Evolutionary conservation across 441 rosid genomes (phyloP), one percentile per base, ranked within the genome.

Genomic region (Bocquillonia castaneifolia): DNA sequence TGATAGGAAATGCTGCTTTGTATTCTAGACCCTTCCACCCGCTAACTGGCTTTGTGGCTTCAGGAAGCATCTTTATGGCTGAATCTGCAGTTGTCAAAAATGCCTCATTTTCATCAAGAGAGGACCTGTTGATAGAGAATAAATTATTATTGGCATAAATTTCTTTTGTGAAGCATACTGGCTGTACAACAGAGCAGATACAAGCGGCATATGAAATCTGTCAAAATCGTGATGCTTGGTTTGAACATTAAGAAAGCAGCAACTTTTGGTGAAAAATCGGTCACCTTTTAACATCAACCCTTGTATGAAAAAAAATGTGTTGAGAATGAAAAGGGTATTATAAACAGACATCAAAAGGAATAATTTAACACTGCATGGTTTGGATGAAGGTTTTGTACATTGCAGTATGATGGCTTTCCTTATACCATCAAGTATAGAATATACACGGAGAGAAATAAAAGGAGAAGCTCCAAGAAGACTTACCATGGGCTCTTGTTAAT

Each of bases 11-110:
- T 59, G 96, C 90, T 59, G 83, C 85, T 80, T 83, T 89, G 78
- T 88, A 91, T 76, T 90, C 90, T 60, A 94, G 74, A 64, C 99
- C 99, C 83, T 86, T 90, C 99, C 99, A 94, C 70, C 93, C 92
- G 62, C 71, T 54, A 66, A 88, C 76, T 53, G 84, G 68, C 77
- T 80, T 91, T 2, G 90, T 79, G 56, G 96, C 94, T 62, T 83
- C 74, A 72, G 94, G 89, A 79, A 87, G 72, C 73, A 90, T 81
- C 84, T 80, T 87, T 23, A 91, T 70, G 2, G 93, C 91, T 52
- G 99, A 94, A 82, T 94, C 97, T 36, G 87, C 83, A 20, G 96
- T 88, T 20, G 92, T 86, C 76, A 94, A 77, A 80, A 88, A 91
- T 68, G 97, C 85, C 81, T 84, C 78, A 68, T 90, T 91, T 79